Evolutionary conservation across 2,329 filamentous ascomycete species (phyloP), one percentile per base, ranked within the genome.

Genomic region (Colletotrichum camelliae): DNA sequence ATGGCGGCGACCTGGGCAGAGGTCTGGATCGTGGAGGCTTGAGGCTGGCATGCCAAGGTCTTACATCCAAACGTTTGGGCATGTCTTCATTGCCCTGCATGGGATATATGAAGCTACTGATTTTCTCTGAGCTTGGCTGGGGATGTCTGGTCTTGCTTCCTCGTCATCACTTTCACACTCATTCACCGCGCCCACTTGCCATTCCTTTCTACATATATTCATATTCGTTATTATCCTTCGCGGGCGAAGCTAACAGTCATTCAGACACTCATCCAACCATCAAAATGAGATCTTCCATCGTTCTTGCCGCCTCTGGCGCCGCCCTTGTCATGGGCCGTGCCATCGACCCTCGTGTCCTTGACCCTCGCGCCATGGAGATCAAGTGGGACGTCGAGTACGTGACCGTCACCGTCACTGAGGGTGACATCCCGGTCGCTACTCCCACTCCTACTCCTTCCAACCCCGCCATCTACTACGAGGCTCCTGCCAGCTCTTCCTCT

Each of bases 271-370:
- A 71, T 70, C 31, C 58, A 29, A 18, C 43, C 55, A 33, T 74
- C 83, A 88, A 82, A 77, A 91, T 91, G 89, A 90, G 89, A 86
- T 83, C 86, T 62, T 88, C 88, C 65, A 75, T 87, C 72, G 82
- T 87, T 78, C 82, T 91, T 78, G 82, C 84, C 78, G 83, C 85
- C 79, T 84, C 87, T 77, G 83, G 87, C 80, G 87, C 88, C 79
- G 77, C 88, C 68, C 77, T 90, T 81, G 87, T 85, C 71, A 79
- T 84, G 73, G 88, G 88, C 79, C 80, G 82, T 66, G 89, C 88
- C 70, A 81, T 89, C 43, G 77, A 84, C 72, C 85, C 85, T 80
- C 85, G 88, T 66, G 83, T 77, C 62, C 61, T 64, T 27, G 61
- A 64, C 35, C 61, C 85, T 80, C 85, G 88, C 67, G 84, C 78